Evolutionary conservation across 805 yeast genomes (phyloP).

Genomic region (Pichia gijzeniarum): DNA sequence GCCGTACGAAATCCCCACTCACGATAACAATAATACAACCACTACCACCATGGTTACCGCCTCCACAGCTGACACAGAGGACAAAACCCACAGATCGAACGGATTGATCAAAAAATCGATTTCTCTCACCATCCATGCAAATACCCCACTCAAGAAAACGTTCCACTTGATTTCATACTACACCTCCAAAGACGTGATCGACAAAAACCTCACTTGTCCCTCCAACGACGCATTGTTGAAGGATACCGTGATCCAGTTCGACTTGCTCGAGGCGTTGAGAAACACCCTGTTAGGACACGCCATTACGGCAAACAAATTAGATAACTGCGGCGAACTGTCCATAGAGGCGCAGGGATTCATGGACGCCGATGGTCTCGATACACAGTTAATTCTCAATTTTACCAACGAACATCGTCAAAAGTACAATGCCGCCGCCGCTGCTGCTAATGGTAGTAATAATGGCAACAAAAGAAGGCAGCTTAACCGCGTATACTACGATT

Average conservation of each 20-base stretch:
- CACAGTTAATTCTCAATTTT: conserved; percentile 14
- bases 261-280: conserved; percentile 50
- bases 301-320: conserved; percentile 12
- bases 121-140: conserved; percentile 45
- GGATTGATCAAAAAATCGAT: conserved; percentile 84
- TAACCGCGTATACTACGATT: conserved; percentile 1
- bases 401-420: conserved; percentile 15
- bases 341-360: conserved; percentile 18
- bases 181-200: conserved; percentile 63
- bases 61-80: not conserved
- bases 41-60: not conserved
- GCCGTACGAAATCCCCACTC: no score
- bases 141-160: conserved; percentile 33
- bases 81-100: conserved; percentile 51
- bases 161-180: conserved; percentile 78
- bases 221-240: conserved; percentile 44
- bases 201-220: conserved; percentile 52
- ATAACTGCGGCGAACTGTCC: conserved; percentile 4
- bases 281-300: conserved; percentile 50
- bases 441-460: no score
- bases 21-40: no score
- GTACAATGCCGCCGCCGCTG: conserved; percentile 6
- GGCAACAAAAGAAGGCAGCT: conserved; percentile 6
- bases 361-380: conserved; percentile 22
- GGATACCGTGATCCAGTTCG: conserved; percentile 40